phyloP scores from a whole-genome alignment of 2,329 filamentous ascomycete genomes.

The Penicillium brevicompactum region DNA sequence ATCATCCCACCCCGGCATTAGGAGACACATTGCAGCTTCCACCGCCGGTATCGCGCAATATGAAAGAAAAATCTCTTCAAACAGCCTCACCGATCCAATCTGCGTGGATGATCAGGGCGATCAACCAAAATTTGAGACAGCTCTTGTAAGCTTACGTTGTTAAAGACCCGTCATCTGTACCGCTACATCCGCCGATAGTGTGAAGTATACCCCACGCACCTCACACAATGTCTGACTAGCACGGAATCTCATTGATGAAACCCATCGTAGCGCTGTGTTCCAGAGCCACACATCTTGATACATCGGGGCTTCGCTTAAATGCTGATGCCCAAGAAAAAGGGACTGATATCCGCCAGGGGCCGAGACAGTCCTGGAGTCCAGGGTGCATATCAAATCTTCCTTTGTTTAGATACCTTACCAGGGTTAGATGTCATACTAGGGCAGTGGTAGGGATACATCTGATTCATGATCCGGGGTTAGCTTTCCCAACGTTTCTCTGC shows the following conservation, averaged over 20 bases:
- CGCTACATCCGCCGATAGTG: not conserved
- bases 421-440: not conserved
- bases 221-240: not conserved
- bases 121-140: conserved; percentile 1
- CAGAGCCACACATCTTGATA: not conserved
- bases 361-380: conserved; percentile 10
- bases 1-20: not conserved
- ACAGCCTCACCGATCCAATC: not conserved
- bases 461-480: not conserved
- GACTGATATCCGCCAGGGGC: conserved; percentile 1
- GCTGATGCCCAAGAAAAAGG: not conserved
- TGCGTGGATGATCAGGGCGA: not conserved
- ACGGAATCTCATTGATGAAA: not conserved
- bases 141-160: not conserved
- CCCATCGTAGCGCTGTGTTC: not conserved
- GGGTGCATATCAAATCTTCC: conserved; percentile 2
- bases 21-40: not conserved
- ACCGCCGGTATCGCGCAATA: not conserved
- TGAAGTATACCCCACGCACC: not conserved
- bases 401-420: conserved; percentile 1
- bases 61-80: not conserved
- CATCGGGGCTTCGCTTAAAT: not conserved
- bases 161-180: not conserved
- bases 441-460: conserved; percentile 1
- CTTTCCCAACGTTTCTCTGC: not conserved